Conservation (phyloP, 1,284 basidiomycete species). For the Phellinidium pouzarii region DNA sequence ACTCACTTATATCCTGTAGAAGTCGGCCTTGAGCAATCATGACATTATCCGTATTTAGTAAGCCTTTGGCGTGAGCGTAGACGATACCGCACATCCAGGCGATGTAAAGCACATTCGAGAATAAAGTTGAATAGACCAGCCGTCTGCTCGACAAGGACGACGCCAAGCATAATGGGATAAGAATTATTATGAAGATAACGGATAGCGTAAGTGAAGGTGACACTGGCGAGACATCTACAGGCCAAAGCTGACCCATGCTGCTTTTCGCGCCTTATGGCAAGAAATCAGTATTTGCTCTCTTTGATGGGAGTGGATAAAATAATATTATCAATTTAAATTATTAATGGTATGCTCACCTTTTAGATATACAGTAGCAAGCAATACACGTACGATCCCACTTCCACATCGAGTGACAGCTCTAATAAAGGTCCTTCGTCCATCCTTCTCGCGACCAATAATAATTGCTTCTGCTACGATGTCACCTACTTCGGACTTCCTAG, state of each 20-base stretch:
- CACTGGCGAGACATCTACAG: conserved; percentile 30
- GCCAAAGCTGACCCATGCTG: conserved; percentile 10
- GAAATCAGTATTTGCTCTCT: conserved; percentile 40
- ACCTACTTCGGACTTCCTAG: conserved; percentile 54
- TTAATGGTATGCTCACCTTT: conserved; percentile 40
- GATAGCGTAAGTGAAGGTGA: conserved; percentile 33
- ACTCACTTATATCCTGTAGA: conserved; percentile 61
- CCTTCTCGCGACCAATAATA: conserved; percentile 46
- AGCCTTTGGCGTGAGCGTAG: conserved; percentile 42
- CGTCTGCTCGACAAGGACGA: conserved; percentile 46
- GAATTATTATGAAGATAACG: conserved; percentile 33
- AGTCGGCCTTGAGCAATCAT: conserved; percentile 41
- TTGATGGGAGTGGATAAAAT: neutral
- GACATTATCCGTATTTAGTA: conserved; percentile 31
- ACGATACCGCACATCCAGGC: conserved; percentile 49
- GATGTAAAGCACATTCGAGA: conserved; percentile 50
- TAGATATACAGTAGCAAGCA: conserved; percentile 55
- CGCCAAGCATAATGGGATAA: conserved; percentile 46
- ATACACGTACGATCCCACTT: conserved; percentile 39
- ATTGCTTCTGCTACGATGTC: conserved; percentile 58
- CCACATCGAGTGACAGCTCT: conserved; percentile 36
- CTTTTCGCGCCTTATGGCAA: conserved; percentile 30
- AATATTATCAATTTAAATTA: conserved; percentile 11
- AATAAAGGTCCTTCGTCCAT: conserved; percentile 34
- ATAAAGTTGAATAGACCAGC: conserved; percentile 48